A percentile compares a stretch with the other conserved stretches of the same genome.
phyloP scores from a whole-genome alignment of 805 yeast species.

The Monosporozyma yasuniensis region DNA sequence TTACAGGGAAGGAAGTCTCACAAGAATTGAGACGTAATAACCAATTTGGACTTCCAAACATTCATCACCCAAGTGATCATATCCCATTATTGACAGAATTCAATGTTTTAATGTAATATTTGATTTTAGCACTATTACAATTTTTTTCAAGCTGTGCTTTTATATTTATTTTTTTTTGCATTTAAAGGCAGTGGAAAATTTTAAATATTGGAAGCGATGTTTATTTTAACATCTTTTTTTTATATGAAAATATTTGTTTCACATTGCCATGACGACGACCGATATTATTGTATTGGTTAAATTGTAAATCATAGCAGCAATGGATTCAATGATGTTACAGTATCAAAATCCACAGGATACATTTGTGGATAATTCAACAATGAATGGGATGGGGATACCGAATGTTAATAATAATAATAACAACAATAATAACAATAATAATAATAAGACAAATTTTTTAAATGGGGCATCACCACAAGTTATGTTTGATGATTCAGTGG shows the following conservation, averaged over 20 bases:
- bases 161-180: background rate
- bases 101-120: conserved; percentile 15
- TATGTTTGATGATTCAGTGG: conserved; percentile 15
- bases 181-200: background rate
- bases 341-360: background rate
- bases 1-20: conserved; percentile 38
- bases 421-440: background rate
- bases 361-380: background rate
- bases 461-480: conserved; percentile 1
- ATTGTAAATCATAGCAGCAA: background rate
- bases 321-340: background rate
- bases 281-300: background rate
- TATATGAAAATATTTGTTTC: background rate
- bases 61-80: conserved; percentile 50
- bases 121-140: too few species aligned
- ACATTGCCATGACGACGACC: background rate
- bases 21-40: conserved; percentile 15
- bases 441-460: background rate
- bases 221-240: background rate
- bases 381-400: background rate
- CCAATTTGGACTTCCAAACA: conserved; percentile 44
- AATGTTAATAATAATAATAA: background rate
- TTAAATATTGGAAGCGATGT: background rate
- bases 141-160: too few species aligned
- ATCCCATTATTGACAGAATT: conserved; percentile 36